Percentiles rank a stretch among this genome's conserved stretches.
phyloP scores from a whole-genome alignment of 2,329 filamentous ascomycete species.

The Trichoderma pleuroti region DNA sequence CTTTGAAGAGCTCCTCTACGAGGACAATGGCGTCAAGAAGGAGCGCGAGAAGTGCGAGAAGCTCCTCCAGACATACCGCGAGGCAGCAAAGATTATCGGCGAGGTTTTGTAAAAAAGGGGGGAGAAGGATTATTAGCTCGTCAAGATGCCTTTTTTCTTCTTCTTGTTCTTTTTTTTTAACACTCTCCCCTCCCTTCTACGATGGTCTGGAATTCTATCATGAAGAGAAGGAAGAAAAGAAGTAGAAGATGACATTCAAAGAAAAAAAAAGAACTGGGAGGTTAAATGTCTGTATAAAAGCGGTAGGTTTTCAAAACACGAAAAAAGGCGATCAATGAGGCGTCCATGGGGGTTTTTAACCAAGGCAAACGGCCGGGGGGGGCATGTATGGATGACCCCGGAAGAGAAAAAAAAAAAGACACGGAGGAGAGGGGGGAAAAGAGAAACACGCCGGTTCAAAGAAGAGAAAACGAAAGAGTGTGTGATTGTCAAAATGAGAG shows the following conservation, averaged over 20 bases:
- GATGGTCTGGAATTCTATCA: not conserved
- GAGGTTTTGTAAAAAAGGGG: constrained; percentile 71
- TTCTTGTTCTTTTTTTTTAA: not conserved
- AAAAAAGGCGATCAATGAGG: constrained; percentile 10
- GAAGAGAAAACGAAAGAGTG: not conserved
- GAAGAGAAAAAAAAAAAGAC: not conserved
- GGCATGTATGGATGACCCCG: not conserved
- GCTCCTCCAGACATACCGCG: constrained; percentile 89
- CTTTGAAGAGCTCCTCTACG: constrained; percentile 91
- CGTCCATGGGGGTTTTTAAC: constrained; percentile 12
- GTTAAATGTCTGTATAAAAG: not conserved
- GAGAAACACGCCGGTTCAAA: not conserved
- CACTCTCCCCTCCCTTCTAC: not conserved
- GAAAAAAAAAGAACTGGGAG: not conserved
- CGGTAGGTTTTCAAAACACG: not conserved
- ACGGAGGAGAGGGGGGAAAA: not conserved
- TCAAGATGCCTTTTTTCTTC: not conserved
- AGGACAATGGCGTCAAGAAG: constrained; percentile 95
- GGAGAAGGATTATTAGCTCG: not conserved
- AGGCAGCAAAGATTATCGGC: constrained; percentile 96
- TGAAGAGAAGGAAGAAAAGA: not conserved
- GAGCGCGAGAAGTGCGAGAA: constrained; percentile 99
- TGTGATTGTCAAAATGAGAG: not conserved
- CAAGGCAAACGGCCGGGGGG: not conserved
- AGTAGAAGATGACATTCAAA: not conserved